Evolutionary conservation across 306 rosid genomes (phyloP), one percentile per base, ranked within the genome.

Genomic region (Quillaja saponaria): DNA sequence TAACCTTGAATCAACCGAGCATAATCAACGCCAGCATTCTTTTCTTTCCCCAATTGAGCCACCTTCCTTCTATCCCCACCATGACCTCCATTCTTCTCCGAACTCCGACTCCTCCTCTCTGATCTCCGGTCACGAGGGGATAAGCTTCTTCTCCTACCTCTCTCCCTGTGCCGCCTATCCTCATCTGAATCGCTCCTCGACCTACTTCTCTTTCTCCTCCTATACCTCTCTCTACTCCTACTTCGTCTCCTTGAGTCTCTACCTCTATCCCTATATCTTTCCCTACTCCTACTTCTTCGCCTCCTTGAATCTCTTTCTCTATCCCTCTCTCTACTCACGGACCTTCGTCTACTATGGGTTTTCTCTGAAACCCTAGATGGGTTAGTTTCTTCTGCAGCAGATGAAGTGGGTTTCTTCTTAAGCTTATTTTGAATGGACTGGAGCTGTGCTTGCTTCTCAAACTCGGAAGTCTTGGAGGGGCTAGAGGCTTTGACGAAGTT

Each of bases 401-500:
- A 28, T 1, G 78, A 65, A 58, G 61, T 20, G 13, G 77, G 74
- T 31, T 78, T 81, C 66, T 57, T 84, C 61, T 59, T 84, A 71
- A 92, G 98, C 89, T 89, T 92, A 69, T 76, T 66, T 49, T 92
- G 95, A 13, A 89, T 74, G 40, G 95, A 72, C 49, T 79, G 81
- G 16, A 88, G 80, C 42, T 82, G 85, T 0, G 74, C 74, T 73
- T 86, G 88, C 63, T 65, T 88, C 7, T 75, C 78, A 1, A 76
- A 34, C 55, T 81, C 87, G 5, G 88, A 60, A 3, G 68, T 62
- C 47, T 70, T 58, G 54, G 78, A 47, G 21, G 88, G 82, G 79
- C 76, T 71, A 0, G 97, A 88, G 34, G 97, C 96, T 76, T 76
- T 87, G 37, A 89, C 95, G 74, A 94, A 94, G 55, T 69, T 69